Conservation (phyloP, 495 filamentous ascomycete genomes). For the Pseudomonodictys pantanalensis region DNA sequence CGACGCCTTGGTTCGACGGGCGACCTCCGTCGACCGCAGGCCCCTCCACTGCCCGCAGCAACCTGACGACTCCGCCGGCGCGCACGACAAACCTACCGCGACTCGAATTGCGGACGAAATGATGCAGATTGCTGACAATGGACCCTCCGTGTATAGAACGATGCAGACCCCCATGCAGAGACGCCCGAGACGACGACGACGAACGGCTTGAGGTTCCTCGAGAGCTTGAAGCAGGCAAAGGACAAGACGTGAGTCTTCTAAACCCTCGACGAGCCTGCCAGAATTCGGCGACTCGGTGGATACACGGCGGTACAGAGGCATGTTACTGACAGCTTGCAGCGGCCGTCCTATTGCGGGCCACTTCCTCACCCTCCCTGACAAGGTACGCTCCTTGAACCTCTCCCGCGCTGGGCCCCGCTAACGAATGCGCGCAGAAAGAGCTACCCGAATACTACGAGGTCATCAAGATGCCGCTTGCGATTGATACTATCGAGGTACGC, state of each 20-base stretch:
- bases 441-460: conserved; percentile 71
- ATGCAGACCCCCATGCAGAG: conserved; percentile 19
- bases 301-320: conserved; percentile 1
- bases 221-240: conserved; percentile 61
- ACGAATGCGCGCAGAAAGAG: conserved; percentile 42
- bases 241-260: conserved; percentile 75
- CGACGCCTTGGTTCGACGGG: conserved; percentile 30
- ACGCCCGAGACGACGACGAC: conserved; percentile 62
- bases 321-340: conserved; percentile 41
- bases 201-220: conserved; percentile 62
- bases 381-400: conserved; percentile 36
- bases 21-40: conserved; percentile 16
- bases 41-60: conserved; percentile 13
- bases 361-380: conserved; percentile 66
- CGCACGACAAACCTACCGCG: background rate
- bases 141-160: conserved; percentile 16
- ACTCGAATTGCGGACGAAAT: background rate
- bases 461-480: conserved; percentile 69
- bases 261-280: too few relatives aligned
- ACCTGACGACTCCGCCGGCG: conserved; percentile 3
- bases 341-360: conserved; percentile 65
- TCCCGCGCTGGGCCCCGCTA: background rate
- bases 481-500: conserved; percentile 67
- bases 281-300: background rate
- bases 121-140: conserved; percentile 24